These are phyloP conservation scores for Colletotrichum aenigma DNA, from an alignment of 2,329 filamentous ascomycete species.

Conservation along the genomic window DNA sequence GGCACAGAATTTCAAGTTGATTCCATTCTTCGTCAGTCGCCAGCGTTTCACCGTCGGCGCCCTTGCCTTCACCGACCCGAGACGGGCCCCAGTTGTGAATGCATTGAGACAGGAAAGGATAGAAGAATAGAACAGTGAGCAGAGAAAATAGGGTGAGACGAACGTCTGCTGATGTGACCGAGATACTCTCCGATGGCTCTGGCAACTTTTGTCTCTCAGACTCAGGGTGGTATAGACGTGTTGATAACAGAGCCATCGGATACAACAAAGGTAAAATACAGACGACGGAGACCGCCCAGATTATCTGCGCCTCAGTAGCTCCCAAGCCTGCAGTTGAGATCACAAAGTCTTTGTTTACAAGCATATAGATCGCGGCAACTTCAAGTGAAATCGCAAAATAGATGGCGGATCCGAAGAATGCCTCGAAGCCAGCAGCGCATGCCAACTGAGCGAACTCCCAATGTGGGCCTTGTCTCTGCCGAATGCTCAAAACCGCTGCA, in stretches of 20 bases:
- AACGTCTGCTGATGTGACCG: too few species aligned
- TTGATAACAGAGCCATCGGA: constrained; percentile 16
- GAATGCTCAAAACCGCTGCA: neutral
- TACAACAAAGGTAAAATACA: constrained; percentile 27
- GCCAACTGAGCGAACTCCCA: neutral
- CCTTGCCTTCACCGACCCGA: constrained; percentile 14
- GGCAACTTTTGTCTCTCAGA: neutral
- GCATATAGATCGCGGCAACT: constrained; percentile 23
- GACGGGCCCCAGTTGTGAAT: constrained; percentile 22
- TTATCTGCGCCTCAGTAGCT: constrained; percentile 25
- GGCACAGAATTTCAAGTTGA: neutral
- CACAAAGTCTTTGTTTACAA: constrained; percentile 27
- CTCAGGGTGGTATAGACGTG: neutral
- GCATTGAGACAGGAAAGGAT: constrained; percentile 28
- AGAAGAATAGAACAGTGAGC: constrained; percentile 22
- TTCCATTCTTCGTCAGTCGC: neutral
- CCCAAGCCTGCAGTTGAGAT: constrained; percentile 24
- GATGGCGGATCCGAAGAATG: constrained; percentile 3
- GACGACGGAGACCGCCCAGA: constrained; percentile 23
- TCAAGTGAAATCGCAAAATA: constrained; percentile 22
- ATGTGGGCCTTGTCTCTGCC: constrained; percentile 4
- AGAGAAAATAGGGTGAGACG: neutral
- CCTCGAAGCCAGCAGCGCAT: neutral
- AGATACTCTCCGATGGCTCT: too few species aligned
- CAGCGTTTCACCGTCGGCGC: neutral